Conservation (phyloP, 2,329 filamentous ascomycete genomes). For the Sporothrix humicola region DNA sequence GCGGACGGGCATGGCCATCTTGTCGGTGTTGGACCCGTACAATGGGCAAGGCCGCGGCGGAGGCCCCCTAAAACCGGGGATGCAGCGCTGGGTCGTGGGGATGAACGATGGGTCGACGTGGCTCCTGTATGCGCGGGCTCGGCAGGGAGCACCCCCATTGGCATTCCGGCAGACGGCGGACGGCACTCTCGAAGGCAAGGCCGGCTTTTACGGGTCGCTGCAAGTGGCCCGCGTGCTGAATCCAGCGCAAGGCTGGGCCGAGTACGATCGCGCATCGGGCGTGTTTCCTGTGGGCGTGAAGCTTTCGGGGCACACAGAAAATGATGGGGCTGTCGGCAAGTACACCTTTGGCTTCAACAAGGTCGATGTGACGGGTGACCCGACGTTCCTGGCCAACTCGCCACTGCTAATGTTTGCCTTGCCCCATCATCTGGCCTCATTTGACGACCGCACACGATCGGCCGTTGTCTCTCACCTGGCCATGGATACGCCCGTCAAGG, state of each 20-base stretch:
- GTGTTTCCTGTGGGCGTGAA: conserved; percentile 71
- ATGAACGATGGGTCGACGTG: conserved; percentile 77
- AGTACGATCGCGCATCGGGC: conserved; percentile 78
- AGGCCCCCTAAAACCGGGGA: conserved; percentile 55
- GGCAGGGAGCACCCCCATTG: conserved; percentile 60
- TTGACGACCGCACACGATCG: conserved; percentile 63
- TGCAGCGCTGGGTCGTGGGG: conserved; percentile 76
- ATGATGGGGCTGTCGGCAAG: conserved; percentile 63
- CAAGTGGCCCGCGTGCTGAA: conserved; percentile 81
- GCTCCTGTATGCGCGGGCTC: conserved; percentile 77
- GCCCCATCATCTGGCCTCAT: conserved; percentile 82
- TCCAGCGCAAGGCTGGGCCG: conserved; percentile 50
- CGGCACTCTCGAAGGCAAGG: conserved; percentile 66
- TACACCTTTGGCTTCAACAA: conserved; percentile 80
- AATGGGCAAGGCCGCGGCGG: conserved; percentile 1
- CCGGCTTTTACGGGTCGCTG: conserved; percentile 75
- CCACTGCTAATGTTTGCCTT: conserved; percentile 83
- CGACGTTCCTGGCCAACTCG: conserved; percentile 39
- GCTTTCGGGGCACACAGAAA: conserved; percentile 62
- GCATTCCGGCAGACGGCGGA: conserved; percentile 71
- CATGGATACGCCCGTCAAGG: conserved; percentile 85
- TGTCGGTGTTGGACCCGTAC: conserved; percentile 21
- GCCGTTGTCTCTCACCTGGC: conserved; percentile 58
- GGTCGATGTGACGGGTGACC: conserved; percentile 61
- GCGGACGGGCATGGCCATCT: conserved; percentile 61